Evolutionary conservation across 108 stramenopile genomes (phyloP), one percentile per base, ranked within the genome.

Genomic region (Fragilariopsis cylindrus): DNA sequence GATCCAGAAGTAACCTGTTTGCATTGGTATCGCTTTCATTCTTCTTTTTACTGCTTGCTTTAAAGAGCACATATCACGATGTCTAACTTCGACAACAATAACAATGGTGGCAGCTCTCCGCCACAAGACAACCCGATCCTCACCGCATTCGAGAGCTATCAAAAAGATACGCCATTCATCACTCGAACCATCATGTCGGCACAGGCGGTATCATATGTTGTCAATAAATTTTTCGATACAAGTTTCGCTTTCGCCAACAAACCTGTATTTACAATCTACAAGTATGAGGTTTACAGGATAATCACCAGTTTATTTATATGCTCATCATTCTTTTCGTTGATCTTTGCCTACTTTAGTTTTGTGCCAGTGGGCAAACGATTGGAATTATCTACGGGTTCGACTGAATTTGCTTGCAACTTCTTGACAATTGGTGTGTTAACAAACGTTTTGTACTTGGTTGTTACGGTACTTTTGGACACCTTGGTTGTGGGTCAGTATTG

Each of bases 241-340:
- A 52, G 81, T 40, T 83, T 70, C 49, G 79, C 81, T 18, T 70
- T 91, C 42, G 88, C 87, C 48, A 92, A 88, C 60, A 91, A 90
- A 63, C 94, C 94, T 11, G 49, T 82, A 43, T 91, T 85, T 64
- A 86, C 90, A 3, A 48, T 95, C 13, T 81, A 82, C 62, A 81
- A 82, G 77, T 88, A 90, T 57, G 88, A 95, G 72, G 39, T 95
- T 48, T 95, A 95, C 69, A 80, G 94, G 12, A 70, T 92, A n/a
- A 1, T 95, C 21, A 79, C 88, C 15, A 88, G 86, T 65, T 87
- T 91, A 1, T 76, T 95, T 5, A 62, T 92, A 7, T 91, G 91
- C 70, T 71, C 77, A 12, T 77, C 80, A 39, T 71, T 88, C 5
- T 66, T 95, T 1, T 81, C 82, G 16, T 64, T 91, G 18, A 71